phyloP scores from a whole-genome alignment of 345 rosid genomes.

The Lagerstroemia speciosa region DNA sequence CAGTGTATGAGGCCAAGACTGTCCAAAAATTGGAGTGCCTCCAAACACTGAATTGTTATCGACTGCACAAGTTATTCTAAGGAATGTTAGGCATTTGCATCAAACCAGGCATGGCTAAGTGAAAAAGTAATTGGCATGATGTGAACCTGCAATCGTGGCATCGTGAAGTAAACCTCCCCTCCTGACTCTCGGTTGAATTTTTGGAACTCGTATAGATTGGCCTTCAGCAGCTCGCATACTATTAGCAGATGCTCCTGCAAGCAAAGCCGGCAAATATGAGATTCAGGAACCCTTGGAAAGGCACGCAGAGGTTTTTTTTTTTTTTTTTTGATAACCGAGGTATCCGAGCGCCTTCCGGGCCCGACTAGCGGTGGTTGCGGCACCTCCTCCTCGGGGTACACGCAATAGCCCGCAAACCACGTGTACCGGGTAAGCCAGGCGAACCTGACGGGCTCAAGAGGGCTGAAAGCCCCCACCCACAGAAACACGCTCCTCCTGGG shows the following conservation, averaged over 20 bases:
- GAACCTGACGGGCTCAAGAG: too few relatives aligned
- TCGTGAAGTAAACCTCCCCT: constrained; percentile 97
- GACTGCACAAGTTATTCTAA: too few relatives aligned
- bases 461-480: too few relatives aligned
- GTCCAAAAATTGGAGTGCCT: constrained; percentile 44
- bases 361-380: too few relatives aligned
- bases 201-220: constrained; percentile 95
- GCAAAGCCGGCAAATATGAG: constrained; percentile 11
- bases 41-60: constrained; percentile 86
- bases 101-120: constrained; percentile 4
- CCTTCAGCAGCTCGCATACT: constrained; percentile 99
- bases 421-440: too few relatives aligned
- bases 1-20: constrained; percentile 96
- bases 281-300: constrained; percentile 4
- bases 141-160: constrained; percentile 93
- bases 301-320: too few relatives aligned
- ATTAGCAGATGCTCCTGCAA: constrained; percentile 92
- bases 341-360: too few relatives aligned
- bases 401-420: too few relatives aligned
- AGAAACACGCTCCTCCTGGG: too few relatives aligned
- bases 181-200: constrained; percentile 96
- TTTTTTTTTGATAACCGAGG: too few relatives aligned
- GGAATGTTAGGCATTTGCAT: too few relatives aligned
- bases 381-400: too few relatives aligned
- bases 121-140: constrained; percentile 13